Percentiles rank a stretch among this genome's conserved stretches.
These are phyloP conservation scores for Candida quercuum DNA, from an alignment of 805 yeast species.

Conservation along the genomic window DNA sequence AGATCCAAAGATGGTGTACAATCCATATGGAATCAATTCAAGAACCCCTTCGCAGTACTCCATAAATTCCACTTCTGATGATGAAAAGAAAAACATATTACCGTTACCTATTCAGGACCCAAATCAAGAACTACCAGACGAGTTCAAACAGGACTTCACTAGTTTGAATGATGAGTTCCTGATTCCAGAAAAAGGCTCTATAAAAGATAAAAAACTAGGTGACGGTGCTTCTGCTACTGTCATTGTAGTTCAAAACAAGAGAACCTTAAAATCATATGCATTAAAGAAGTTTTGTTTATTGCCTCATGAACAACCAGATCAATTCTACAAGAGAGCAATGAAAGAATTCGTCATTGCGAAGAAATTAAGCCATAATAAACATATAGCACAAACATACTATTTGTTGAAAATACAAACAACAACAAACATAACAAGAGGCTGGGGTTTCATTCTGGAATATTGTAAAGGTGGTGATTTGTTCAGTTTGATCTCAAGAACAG, in stretches of 20 bases:
- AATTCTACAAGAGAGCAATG: constrained; percentile 58
- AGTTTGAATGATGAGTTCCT: constrained; percentile 53
- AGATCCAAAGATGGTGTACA: constrained; percentile 46
- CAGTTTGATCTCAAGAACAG: constrained; percentile 45
- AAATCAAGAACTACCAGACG: constrained; percentile 53
- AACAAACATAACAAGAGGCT: constrained; percentile 50
- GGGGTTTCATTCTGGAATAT: constrained; percentile 71
- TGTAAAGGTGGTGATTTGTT: constrained; percentile 62
- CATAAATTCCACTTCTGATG: constrained; percentile 16
- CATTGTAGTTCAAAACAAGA: constrained; percentile 37
- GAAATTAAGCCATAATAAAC: constrained; percentile 47
- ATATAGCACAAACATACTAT: constrained; percentile 52
- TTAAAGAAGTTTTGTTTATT: constrained; percentile 60
- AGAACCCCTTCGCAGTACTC: constrained; percentile 26
- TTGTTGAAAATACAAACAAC: constrained; percentile 54
- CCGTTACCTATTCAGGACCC: constrained; percentile 64
- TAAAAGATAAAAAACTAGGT: constrained; percentile 48
- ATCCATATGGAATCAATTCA: constrained; percentile 56
- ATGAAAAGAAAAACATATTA: constrained; percentile 43
- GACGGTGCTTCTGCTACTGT: constrained; percentile 73
- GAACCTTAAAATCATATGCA: constrained; percentile 45
- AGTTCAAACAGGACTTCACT: constrained; percentile 41
- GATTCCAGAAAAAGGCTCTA: constrained; percentile 29
- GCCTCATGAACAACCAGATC: constrained; percentile 54
- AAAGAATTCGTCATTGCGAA: constrained; percentile 62